Evolutionary conservation across 2,329 filamentous ascomycete genomes (phyloP).

Genomic region (Fusarium oligoseptatum): DNA sequence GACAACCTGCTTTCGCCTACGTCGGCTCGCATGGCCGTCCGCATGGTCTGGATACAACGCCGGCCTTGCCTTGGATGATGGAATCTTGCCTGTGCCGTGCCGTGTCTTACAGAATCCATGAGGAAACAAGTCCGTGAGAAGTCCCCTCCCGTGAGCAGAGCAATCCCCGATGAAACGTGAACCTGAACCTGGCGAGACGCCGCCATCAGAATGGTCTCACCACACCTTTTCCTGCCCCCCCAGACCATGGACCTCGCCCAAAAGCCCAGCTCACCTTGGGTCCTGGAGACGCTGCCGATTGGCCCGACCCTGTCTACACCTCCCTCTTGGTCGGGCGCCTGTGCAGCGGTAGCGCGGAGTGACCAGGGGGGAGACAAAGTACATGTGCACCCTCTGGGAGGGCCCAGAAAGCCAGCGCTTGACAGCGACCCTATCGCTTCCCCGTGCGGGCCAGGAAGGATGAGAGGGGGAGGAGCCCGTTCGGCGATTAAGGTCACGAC

Average conservation of each 20-base stretch:
- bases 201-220: slow-evolving; percentile 42
- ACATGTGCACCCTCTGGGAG: background rate
- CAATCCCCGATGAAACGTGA: slow-evolving; percentile 19
- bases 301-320: slow-evolving; percentile 16
- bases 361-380: slow-evolving; percentile 13
- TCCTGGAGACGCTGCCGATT: slow-evolving; percentile 41
- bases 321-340: slow-evolving; percentile 42
- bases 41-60: background rate
- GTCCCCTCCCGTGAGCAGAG: slow-evolving; percentile 3
- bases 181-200: slow-evolving; percentile 30
- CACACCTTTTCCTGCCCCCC: slow-evolving; percentile 1
- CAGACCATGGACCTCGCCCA: slow-evolving; percentile 4
- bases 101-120: background rate
- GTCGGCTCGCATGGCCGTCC: background rate
- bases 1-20: background rate
- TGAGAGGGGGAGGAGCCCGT: slow-evolving; percentile 17
- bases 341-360: slow-evolving; percentile 31
- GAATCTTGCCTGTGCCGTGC: background rate
- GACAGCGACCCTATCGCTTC: slow-evolving; percentile 24
- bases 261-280: slow-evolving; percentile 2
- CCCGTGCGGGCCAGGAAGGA: slow-evolving; percentile 16
- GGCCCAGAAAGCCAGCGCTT: background rate
- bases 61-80: background rate
- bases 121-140: background rate
- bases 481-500: slow-evolving; percentile 40